These are phyloP conservation scores for Chlamydomonas urium DNA, from an alignment of 139 green algal genomes.

Conservation along the genomic window DNA sequence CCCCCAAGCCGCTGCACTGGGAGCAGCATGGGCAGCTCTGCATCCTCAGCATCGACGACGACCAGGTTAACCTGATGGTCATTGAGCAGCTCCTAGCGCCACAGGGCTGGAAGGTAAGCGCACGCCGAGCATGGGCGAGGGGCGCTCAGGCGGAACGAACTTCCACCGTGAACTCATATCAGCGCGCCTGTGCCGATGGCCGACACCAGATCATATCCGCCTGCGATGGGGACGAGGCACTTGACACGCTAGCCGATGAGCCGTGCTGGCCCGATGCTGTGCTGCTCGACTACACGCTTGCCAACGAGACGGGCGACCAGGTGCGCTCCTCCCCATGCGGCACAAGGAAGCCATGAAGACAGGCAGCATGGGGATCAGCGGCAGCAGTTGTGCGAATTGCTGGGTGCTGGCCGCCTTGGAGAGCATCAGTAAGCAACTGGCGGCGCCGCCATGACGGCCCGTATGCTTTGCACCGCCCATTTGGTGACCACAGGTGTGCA, in stretches of 20 bases:
- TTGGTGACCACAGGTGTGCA: not conserved
- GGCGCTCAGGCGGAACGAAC: not conserved
- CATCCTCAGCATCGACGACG: conserved; percentile 37
- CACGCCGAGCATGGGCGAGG: not conserved
- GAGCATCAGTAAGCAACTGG: not conserved
- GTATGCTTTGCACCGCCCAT: not conserved
- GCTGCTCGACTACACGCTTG: conserved; percentile 39
- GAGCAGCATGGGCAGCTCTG: conserved; percentile 20
- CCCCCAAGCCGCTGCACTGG: conserved; percentile 26
- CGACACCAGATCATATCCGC: conserved; percentile 26
- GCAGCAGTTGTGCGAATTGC: not conserved
- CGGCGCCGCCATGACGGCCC: not conserved
- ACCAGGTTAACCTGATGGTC: conserved; percentile 43
- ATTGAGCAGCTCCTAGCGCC: conserved; percentile 34
- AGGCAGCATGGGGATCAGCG: too few relatives aligned
- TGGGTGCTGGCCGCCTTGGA: not conserved
- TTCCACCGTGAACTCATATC: not conserved
- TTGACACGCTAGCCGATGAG: conserved; percentile 17
- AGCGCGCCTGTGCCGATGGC: not conserved
- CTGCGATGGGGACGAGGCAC: conserved; percentile 28
- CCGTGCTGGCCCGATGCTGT: conserved; percentile 38
- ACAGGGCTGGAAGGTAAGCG: conserved; percentile 24
- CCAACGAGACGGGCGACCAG: conserved; percentile 24
- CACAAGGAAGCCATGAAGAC: too few relatives aligned
- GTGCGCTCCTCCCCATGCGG: too few relatives aligned